Base-by-base conservation (phyloP, 352 stramenopile species). In the Pythium aristosporum region DNA sequence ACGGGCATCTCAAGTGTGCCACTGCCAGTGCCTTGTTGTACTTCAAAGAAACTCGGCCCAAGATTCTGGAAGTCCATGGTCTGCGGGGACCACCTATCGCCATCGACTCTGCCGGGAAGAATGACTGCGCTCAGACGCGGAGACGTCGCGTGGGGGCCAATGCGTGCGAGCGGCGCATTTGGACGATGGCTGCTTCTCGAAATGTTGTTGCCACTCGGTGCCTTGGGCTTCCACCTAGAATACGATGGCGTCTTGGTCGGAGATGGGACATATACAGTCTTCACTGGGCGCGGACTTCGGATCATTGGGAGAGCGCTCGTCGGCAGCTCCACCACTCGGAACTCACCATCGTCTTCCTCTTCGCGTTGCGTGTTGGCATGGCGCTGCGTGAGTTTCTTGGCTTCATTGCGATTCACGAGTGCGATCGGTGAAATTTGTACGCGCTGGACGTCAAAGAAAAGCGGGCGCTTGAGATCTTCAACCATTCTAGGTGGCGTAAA, bases 181-280 rank as follows among this genome's bases (percentile, higher is more conserved):
- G 61, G 47, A 15, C n/a, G 44, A 32, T 48, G 16, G 6, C 28
- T 59, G 36, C n/a, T 50, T 41, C 28, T 39, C 10, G 37, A 16
- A 3, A 44, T 25, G 8, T 51, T 62, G 44, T 65, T 57, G 0
- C 28, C 41, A 13, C 13, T 47, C n/a, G 23, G 36, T 1, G 51
- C 41, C 11, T 77, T 67, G 3, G 65, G 72, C 34, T 85, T 87
- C 81, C 77, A 90, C 20, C 79, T 74, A 56, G 88, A 90, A 60
- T 90, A 90, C 52, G 79, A 68, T 0, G 79, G 81, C 0, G 79
- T 88, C 30, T 78, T 75, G 7, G 77, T 73, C 11, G 81, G 79
- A 1, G 52, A 72, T 11, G 74, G 63, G 1, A 77, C 46, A 63
- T 85, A 88, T 5, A 41, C 30, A 7, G 34, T 43, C 47, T 83